A percentile compares a stretch with the other conserved stretches of the same genome.
Evolutionary conservation across 371 early-diverging fungal genomes (phyloP).

Genomic region (Mortierella sp.): DNA sequence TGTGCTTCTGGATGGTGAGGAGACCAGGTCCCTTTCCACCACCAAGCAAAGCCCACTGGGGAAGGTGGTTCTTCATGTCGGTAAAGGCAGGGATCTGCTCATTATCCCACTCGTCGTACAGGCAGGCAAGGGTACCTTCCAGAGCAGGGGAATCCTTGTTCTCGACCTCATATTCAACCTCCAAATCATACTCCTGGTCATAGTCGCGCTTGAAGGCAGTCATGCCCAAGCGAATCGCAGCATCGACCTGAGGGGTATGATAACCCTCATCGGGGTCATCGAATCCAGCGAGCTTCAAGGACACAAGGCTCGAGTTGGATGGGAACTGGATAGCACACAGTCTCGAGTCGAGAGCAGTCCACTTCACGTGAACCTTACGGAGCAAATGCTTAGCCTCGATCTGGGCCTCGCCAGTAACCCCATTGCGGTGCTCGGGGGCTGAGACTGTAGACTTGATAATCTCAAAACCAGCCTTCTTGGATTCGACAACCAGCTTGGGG

Average conservation of each 20-base stretch:
- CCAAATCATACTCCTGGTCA: conserved; percentile 46
- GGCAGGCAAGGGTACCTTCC: conserved; percentile 59
- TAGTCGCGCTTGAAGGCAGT: conserved; percentile 59
- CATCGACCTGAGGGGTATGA: neutral
- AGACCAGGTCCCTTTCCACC: conserved; percentile 55
- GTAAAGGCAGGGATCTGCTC: conserved; percentile 63
- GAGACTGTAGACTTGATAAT: conserved; percentile 41
- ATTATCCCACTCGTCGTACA: conserved; percentile 66
- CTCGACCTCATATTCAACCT: conserved; percentile 57
- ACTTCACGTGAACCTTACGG: conserved; percentile 40
- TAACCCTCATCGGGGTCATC: conserved; percentile 32
- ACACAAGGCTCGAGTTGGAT: conserved; percentile 4
- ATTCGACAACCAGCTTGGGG: conserved; percentile 36
- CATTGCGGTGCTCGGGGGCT: conserved; percentile 28
- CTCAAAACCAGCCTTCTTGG: conserved; percentile 31
- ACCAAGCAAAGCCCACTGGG: conserved; percentile 51
- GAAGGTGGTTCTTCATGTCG: conserved; percentile 38
- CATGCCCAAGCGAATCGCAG: conserved; percentile 35
- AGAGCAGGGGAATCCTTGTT: conserved; percentile 38
- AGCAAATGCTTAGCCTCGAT: conserved; percentile 25
- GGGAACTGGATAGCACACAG: conserved; percentile 32
- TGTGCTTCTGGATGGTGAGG: conserved; percentile 43
- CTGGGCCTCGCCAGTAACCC: neutral
- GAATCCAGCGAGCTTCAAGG: conserved; percentile 34
- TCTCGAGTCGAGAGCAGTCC: conserved; percentile 44